Evolutionary conservation across 352 stramenopile species (phyloP).

Genomic region (Pythium periplocum): DNA sequence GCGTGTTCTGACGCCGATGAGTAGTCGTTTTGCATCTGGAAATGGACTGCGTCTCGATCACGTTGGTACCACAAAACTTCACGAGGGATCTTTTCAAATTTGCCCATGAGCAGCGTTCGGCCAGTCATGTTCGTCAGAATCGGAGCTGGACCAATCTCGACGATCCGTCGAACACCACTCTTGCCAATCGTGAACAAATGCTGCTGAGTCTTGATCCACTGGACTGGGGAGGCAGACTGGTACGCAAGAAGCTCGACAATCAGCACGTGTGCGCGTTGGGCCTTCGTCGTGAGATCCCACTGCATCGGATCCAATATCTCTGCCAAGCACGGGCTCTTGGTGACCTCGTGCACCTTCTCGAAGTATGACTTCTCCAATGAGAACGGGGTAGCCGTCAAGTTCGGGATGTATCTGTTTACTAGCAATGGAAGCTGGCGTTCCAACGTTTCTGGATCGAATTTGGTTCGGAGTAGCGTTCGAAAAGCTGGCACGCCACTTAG

Average conservation of each 20-base stretch:
- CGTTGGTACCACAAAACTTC: conserved; percentile 83
- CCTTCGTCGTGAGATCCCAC: conserved; percentile 59
- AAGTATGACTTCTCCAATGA: conserved; percentile 73
- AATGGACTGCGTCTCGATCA: conserved; percentile 75
- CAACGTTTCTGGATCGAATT: conserved; percentile 63
- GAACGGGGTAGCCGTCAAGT: conserved; percentile 78
- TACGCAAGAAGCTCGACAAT: conserved; percentile 85
- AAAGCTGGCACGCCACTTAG: conserved; percentile 76
- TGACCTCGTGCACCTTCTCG: conserved; percentile 61
- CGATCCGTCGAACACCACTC: conserved; percentile 50
- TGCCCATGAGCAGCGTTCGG: conserved; percentile 61
- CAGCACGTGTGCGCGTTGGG: conserved; percentile 66
- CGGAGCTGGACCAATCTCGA: conserved; percentile 79
- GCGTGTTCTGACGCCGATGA: conserved; percentile 64
- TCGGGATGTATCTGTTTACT: conserved; percentile 81
- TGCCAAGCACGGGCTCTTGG: conserved; percentile 60
- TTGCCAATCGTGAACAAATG: conserved; percentile 59
- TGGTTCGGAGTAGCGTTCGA: conserved; percentile 60
- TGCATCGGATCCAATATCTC: conserved; percentile 62
- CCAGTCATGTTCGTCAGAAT: conserved; percentile 84
- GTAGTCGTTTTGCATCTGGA: conserved; percentile 57
- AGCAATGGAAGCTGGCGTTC: conserved; percentile 62
- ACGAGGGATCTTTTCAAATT: conserved; percentile 44
- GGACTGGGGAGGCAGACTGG: conserved; percentile 87
- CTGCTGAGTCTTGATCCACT: conserved; percentile 87